Evolutionary conservation across 129 eudicot genomes (phyloP), one percentile per base, ranked within the genome.

Genomic region (Scalesia atractyloides): DNA sequence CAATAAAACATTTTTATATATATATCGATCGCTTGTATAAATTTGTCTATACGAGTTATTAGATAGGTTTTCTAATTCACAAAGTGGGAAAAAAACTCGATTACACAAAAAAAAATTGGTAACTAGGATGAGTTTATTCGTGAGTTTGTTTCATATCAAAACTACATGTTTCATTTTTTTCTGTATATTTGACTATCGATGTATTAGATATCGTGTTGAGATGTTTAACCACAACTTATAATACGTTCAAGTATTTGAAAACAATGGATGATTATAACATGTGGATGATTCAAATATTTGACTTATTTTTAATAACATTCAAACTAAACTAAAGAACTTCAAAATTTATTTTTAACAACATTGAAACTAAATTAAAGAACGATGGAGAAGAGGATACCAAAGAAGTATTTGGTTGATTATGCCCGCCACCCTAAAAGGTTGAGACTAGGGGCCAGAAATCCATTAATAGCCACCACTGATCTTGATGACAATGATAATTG

Each of bases 391-490:
- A 33, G 7, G 18, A 30, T 15, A 62, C n/a, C 16, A 33, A 33
- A 17, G 68, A n/a, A 63, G 68, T 36, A 34, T 63, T 63, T 63
- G 20, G 24, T 63, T 63, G 68, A 63, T 36, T 63, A 34, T 9
- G 48, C 39, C 41, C 20, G 46, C 37, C 64, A 57, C 64, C 64
- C 64, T 57, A 57, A 33, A 57, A 57, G 36, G 36, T 5, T 22
- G n/a, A 5, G n/a, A 57, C 37, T 57, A 57, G 37, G 16, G 16
- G 37, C 37, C 16, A 36, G n/a, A 9, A 16, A 9, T 22, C 37
- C 7, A 22, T 10, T 0, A 20, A 22, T 22, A 22, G 37, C 37
- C 64, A 57, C 37, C 37, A 11, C 10, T 57, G 5, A 1, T 52
- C 59, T 52, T 52, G 59, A 52, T 52, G 26, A 17, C 59, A 52